These are phyloP conservation scores for Cyberlindnera euphorbiiphila DNA, from an alignment of 805 yeast species.

Conservation along the genomic window DNA sequence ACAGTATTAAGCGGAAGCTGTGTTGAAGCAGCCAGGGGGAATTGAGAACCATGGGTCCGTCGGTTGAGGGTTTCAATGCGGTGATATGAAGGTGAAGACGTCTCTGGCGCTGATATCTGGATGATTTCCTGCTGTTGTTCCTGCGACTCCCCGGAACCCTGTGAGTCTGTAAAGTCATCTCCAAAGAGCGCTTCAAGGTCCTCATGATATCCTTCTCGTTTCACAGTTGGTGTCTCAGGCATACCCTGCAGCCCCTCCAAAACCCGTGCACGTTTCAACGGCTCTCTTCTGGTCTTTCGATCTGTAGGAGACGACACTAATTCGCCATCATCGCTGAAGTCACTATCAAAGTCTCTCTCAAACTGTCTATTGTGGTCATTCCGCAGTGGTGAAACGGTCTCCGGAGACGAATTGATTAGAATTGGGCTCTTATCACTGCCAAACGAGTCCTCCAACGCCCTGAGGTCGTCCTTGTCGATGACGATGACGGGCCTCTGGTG, in stretches of 20 bases:
- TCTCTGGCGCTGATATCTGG: slow-evolving; percentile 21
- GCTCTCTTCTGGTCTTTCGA: too few relatives aligned
- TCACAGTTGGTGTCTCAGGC: too few relatives aligned
- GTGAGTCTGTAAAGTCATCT: slow-evolving; percentile 3
- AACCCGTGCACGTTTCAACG: too few relatives aligned
- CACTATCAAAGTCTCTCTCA: slow-evolving; percentile 20
- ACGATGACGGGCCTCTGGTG: background rate
- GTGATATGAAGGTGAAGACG: slow-evolving; percentile 29
- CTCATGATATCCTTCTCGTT: too few relatives aligned
- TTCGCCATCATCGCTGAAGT: slow-evolving; percentile 11
- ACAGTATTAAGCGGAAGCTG: too few relatives aligned
- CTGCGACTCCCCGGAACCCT: slow-evolving; percentile 2
- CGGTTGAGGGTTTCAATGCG: slow-evolving; percentile 23
- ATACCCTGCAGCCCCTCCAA: too few relatives aligned
- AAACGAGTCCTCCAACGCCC: slow-evolving; percentile 23
- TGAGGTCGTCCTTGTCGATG: slow-evolving; percentile 20
- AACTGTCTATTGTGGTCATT: slow-evolving; percentile 16
- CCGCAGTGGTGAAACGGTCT: slow-evolving; percentile 5
- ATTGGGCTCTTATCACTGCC: slow-evolving; percentile 2
- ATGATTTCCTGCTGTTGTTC: too few relatives aligned
- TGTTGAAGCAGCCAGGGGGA: too few relatives aligned
- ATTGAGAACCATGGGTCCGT: too few relatives aligned
- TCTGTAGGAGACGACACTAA: too few relatives aligned
- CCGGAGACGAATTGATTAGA: background rate
- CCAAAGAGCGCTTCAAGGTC: slow-evolving; percentile 16